Evolutionary conservation across 1,284 basidiomycete genomes (phyloP).

Genomic region (Leccinum glutinopallens): DNA sequence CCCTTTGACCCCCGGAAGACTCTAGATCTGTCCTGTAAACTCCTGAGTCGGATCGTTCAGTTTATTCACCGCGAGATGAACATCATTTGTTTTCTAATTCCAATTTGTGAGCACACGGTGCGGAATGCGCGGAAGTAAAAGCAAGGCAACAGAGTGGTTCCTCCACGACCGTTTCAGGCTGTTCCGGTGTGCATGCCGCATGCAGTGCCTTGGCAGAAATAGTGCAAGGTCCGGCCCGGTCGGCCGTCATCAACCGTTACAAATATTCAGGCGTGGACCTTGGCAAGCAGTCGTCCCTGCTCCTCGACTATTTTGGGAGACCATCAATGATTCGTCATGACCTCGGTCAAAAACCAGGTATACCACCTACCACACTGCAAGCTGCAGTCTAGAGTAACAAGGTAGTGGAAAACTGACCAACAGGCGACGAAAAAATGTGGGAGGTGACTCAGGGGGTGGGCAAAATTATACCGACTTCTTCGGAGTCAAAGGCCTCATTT

Average conservation of each 20-base stretch:
- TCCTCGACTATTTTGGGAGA: conserved; percentile 5
- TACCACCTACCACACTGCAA: not conserved
- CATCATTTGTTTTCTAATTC: not conserved
- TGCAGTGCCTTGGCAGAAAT: not conserved
- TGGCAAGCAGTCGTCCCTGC: conserved; percentile 9
- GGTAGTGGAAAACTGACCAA: not conserved
- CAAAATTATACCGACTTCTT: not conserved
- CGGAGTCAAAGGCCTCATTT: not conserved
- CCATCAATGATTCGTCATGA: not conserved
- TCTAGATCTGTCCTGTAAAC: not conserved
- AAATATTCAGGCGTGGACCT: conserved; percentile 14
- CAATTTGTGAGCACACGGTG: not conserved
- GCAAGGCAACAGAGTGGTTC: not conserved
- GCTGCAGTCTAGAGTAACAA: not conserved
- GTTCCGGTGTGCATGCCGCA: not conserved
- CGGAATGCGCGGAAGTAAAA: not conserved
- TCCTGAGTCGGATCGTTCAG: not conserved
- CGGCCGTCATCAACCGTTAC: conserved; percentile 1
- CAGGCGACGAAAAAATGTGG: not conserved
- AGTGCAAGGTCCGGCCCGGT: conserved; percentile 4
- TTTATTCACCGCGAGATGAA: not conserved
- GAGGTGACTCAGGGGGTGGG: not conserved
- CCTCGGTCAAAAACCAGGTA: not conserved
- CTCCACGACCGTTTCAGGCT: not conserved
- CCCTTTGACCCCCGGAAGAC: not conserved